Evolutionary conservation across 768 basidiomycete species (phyloP), one percentile per base, ranked within the genome.

Genomic region (Guyanaporus albipodus): DNA sequence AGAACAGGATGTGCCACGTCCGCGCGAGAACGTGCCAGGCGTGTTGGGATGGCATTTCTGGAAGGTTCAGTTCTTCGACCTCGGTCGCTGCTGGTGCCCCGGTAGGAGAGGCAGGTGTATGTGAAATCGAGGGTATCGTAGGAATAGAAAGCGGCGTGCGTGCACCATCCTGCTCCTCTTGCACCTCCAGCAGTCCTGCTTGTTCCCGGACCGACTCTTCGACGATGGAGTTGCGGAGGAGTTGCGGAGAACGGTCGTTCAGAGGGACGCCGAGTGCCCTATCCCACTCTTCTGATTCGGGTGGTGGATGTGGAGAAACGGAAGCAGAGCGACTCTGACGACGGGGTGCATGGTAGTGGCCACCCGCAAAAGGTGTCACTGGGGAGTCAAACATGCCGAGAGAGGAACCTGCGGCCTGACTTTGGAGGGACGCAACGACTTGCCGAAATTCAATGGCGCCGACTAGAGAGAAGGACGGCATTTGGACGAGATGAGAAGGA

Each of bases 371-470:
- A 0, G 89, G 87, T 1, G 86, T 80, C 64, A 83, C 50, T 0
- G 72, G 76, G 22, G 75, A 77, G 39, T 87, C 85, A 53, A 91
- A 91, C 4, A 81, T 70, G 48, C 66, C 74, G 38, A 90, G 69
- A 0, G 80, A 76, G 0, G 77, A 67, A 1, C 72, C 72, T 2
- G 79, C 75, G 9, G 85, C 83, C 57, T 93, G 82, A 39, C 74
- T 74, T 52, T 82, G 80, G 19, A 99, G 73, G 0, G 86, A 83
- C 10, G 86, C 76, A 18, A 99, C 86, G 19, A 97, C 87, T 49
- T 93, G 85, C 15, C 93, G 78, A 68, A 99, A 99, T 66, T 99
- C 96, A 35, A 99, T 78, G 0, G 96, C 96, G 8, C 95, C 91
- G 5, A 98, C 79, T 2, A 99, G 78, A 3, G 95, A 97, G 58